Conservation (phyloP, 1,139 yeast species). For the Protomyces lactucae-debilis region DNA sequence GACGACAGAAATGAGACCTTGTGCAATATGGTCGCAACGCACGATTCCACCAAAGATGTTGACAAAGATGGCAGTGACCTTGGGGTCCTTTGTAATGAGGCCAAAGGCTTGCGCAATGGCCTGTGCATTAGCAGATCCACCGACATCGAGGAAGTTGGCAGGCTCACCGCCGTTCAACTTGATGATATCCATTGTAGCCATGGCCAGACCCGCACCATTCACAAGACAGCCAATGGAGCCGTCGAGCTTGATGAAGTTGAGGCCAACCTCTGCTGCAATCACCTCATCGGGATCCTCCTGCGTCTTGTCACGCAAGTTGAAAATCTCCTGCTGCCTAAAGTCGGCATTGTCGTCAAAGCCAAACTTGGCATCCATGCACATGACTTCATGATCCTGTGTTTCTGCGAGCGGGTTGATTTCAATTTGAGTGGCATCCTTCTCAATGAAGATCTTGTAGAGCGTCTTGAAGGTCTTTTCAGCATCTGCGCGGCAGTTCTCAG, state of each 20-base stretch:
- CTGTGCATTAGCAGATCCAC: constrained; percentile 99
- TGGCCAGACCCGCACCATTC: constrained; percentile 99
- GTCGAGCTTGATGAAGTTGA: constrained; percentile 94
- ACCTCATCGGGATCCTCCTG: constrained; percentile 99
- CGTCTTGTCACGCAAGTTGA: constrained; percentile 91
- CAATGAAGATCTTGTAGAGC: constrained; percentile 80
- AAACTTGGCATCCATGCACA: constrained; percentile 99
- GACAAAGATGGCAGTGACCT: constrained; percentile 93
- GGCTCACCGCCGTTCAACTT: constrained; percentile 98
- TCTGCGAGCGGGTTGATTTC: constrained; percentile 98
- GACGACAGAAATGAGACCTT: constrained; percentile 91
- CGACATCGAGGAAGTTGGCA: constrained; percentile 98
- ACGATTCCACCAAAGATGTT: constrained; percentile 99
- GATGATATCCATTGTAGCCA: constrained; percentile 99
- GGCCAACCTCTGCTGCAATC: constrained; percentile 80
- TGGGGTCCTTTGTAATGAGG: constrained; percentile 81
- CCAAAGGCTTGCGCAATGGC: constrained; percentile 96
- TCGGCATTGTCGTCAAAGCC: constrained; percentile 95
- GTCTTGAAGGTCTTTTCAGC: constrained; percentile 85
- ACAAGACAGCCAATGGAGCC: constrained; percentile 96
- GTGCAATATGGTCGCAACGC: constrained; percentile 97
- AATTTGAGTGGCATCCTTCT: constrained; percentile 94
- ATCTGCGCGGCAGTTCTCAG: constrained; percentile 69
- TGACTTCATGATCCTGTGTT: constrained; percentile 80
- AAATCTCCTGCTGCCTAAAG: constrained; percentile 91